These are phyloP conservation scores for Xylariales sp. DNA, from an alignment of 2,329 filamentous ascomycete genomes.

Conservation along the genomic window DNA sequence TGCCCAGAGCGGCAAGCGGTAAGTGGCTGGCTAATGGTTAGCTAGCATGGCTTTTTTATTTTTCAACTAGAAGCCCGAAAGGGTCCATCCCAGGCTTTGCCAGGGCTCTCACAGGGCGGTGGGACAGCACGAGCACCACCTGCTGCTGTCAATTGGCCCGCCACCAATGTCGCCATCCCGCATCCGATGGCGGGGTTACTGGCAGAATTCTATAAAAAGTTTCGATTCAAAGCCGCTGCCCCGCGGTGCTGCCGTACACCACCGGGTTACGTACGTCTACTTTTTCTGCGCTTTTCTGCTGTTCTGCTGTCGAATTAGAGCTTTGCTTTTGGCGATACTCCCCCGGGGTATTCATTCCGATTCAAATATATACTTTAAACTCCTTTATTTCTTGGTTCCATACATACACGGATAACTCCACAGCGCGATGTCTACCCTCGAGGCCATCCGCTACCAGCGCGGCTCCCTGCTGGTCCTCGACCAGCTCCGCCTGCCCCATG, in stretches of 20 bases:
- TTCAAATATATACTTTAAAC: no score
- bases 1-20: no score
- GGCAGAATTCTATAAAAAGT: neutral
- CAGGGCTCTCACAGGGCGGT: no score
- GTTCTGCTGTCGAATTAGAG: no score
- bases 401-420: no score
- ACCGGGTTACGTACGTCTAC: neutral
- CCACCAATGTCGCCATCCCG: neutral
- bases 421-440: conserved; percentile 56
- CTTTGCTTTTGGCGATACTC: no score
- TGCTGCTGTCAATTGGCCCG: neutral
- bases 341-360: no score
- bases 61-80: neutral
- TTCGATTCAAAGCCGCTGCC: neutral
- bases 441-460: conserved; percentile 73
- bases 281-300: neutral
- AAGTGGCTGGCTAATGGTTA: no score
- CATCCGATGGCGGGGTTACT: neutral
- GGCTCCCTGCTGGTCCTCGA: conserved; percentile 74
- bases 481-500: conserved; percentile 77
- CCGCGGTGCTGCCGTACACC: no score
- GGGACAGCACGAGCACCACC: neutral
- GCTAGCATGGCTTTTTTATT: no score
- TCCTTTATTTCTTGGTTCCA: no score
- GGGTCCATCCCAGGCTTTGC: no score